These are phyloP conservation scores for Penicillium cosmopolitanum DNA, from an alignment of 495 filamentous ascomycete species.

Conservation along the genomic window DNA sequence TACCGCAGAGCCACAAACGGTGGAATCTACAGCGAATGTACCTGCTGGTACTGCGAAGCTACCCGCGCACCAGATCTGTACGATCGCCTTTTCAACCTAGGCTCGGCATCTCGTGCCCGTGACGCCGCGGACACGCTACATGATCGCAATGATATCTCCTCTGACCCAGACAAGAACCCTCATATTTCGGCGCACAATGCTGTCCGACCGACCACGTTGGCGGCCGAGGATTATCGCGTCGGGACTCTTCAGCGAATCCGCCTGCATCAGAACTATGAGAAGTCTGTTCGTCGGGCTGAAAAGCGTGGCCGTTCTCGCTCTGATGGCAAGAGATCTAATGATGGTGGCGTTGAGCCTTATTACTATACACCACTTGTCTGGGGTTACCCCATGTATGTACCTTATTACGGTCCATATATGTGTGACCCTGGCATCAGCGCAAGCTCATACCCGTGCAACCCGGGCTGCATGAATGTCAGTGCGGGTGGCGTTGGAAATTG, in stretches of 20 bases:
- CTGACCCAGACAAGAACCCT: slow-evolving; percentile 61
- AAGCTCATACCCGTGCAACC: slow-evolving; percentile 47
- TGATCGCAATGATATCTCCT: slow-evolving; percentile 57
- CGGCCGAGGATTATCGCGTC: slow-evolving; percentile 10
- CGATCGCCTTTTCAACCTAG: slow-evolving; percentile 39
- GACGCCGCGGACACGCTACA: slow-evolving; percentile 50
- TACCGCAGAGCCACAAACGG: slow-evolving; percentile 62
- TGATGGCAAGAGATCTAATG: slow-evolving; percentile 36
- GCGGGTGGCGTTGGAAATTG: slow-evolving; percentile 49
- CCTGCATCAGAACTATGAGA: slow-evolving; percentile 59
- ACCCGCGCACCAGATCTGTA: slow-evolving; percentile 64
- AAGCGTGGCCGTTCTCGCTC: slow-evolving; percentile 54
- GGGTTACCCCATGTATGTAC: slow-evolving; percentile 54
- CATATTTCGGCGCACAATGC: slow-evolving; percentile 77
- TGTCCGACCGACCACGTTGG: slow-evolving; percentile 32
- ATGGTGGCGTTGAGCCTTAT: slow-evolving; percentile 34
- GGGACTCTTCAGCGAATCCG: slow-evolving; percentile 27
- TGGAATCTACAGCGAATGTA: slow-evolving; percentile 77
- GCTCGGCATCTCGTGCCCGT: slow-evolving; percentile 35
- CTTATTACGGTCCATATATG: slow-evolving; percentile 57
- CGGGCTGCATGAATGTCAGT: slow-evolving; percentile 47
- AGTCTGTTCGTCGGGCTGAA: slow-evolving; percentile 61
- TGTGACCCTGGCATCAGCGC: slow-evolving; percentile 49
- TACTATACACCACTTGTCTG: slow-evolving; percentile 40
- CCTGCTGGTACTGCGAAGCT: slow-evolving; percentile 89